These are phyloP conservation scores for Tolypocladium nubicola DNA, from an alignment of 2,329 filamentous ascomycete species.

Conservation along the genomic window DNA sequence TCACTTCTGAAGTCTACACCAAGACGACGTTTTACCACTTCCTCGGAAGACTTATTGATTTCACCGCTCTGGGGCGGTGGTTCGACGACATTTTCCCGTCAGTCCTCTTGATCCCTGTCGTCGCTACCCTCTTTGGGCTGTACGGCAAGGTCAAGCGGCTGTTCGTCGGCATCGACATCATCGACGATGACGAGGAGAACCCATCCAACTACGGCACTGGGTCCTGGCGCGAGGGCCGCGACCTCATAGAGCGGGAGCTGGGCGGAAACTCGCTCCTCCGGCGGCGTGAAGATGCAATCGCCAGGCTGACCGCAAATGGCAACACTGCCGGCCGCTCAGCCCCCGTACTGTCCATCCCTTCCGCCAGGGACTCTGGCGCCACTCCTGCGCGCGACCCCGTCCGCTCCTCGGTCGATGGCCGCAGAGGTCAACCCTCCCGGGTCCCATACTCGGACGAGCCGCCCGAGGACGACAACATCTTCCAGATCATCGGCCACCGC, in stretches of 20 bases:
- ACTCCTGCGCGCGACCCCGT: slow-evolving; percentile 31
- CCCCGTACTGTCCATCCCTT: slow-evolving; percentile 38
- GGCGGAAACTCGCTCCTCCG: slow-evolving; percentile 49
- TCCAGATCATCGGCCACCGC: slow-evolving; percentile 71
- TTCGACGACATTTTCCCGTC: slow-evolving; percentile 87
- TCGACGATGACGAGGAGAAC: slow-evolving; percentile 62
- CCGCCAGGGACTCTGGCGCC: slow-evolving; percentile 21
- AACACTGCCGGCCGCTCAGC: slow-evolving; percentile 22
- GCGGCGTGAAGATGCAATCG: slow-evolving; percentile 32
- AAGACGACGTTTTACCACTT: slow-evolving; percentile 82
- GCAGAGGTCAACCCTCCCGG: slow-evolving; percentile 14
- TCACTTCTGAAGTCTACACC: slow-evolving; percentile 60
- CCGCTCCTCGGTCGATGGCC: slow-evolving; percentile 16
- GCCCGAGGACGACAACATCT: slow-evolving; percentile 69
- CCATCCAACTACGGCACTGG: slow-evolving; percentile 61
- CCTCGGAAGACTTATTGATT: slow-evolving; percentile 69
- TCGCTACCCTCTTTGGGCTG: slow-evolving; percentile 77
- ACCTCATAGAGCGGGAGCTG: slow-evolving; percentile 80
- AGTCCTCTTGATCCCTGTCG: slow-evolving; percentile 75
- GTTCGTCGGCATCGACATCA: slow-evolving; percentile 64
- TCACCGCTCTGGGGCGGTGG: slow-evolving; percentile 71
- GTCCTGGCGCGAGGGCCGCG: slow-evolving; percentile 83
- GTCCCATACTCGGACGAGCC: slow-evolving; percentile 33
- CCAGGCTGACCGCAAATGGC: slow-evolving; percentile 18
- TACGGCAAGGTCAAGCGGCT: slow-evolving; percentile 75